Conservation (phyloP, 768 basidiomycete species). For the Termitomyces sp. region DNA sequence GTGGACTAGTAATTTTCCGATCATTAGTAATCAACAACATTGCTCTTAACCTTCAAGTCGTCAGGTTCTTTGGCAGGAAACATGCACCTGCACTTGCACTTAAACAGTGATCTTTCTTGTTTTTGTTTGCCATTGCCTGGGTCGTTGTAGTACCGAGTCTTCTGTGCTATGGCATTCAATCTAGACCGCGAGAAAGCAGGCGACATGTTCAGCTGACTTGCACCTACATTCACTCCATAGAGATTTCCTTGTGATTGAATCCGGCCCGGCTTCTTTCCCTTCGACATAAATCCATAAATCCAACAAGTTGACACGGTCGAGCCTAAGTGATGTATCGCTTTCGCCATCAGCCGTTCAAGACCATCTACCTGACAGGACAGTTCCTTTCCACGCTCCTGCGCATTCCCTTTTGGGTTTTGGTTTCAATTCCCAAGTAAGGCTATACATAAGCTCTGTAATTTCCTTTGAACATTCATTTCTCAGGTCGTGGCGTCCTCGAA, state of each 20-base stretch:
- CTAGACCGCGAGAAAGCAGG: background rate
- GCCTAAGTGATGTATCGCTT: constrained; percentile 24
- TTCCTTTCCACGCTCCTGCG: constrained; percentile 33
- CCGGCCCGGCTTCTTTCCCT: too few species aligned
- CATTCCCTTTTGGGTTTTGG: constrained; percentile 43
- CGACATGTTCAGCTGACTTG: background rate
- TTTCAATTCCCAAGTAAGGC: constrained; percentile 29
- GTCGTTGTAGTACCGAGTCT: background rate
- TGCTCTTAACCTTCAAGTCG: background rate
- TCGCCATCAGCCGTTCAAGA: constrained; percentile 44
- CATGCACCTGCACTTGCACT: background rate
- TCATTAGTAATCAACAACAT: background rate
- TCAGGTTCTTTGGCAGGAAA: background rate
- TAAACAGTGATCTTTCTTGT: background rate
- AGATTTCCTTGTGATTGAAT: background rate
- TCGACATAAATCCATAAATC: background rate
- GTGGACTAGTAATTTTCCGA: too few species aligned
- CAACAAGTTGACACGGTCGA: background rate
- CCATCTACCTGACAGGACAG: constrained; percentile 40
- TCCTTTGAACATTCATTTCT: background rate
- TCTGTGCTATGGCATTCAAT: background rate
- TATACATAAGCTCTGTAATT: background rate
- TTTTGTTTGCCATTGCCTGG: background rate
- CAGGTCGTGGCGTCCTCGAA: constrained; percentile 38
- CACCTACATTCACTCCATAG: background rate